Evolutionary conservation across 805 yeast species (phyloP).

Genomic region (Myxozyma vanderwaltii): DNA sequence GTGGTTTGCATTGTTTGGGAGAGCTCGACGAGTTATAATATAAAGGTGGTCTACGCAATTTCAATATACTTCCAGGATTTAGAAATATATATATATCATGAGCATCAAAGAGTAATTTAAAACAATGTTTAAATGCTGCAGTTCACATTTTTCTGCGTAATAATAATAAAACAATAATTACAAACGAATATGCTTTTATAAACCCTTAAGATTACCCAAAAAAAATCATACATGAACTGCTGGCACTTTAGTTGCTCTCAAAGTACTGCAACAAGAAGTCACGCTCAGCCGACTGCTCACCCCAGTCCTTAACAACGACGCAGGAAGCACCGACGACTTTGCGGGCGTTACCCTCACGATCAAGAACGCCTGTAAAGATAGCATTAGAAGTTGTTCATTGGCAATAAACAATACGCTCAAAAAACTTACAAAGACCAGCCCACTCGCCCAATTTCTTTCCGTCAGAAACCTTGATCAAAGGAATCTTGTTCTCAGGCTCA

Average conservation of each 20-base stretch:
- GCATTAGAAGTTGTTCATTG: neutral
- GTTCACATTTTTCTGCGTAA: neutral
- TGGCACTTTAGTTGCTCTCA: constrained; percentile 44
- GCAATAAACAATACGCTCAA: neutral
- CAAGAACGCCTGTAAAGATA: constrained; percentile 67
- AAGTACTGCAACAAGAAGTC: constrained; percentile 93
- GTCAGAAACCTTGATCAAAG: constrained; percentile 98
- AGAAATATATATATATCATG: neutral
- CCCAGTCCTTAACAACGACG: constrained; percentile 99
- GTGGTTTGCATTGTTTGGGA: neutral
- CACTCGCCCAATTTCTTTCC: constrained; percentile 99
- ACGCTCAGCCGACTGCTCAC: constrained; percentile 98
- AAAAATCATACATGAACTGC: constrained; percentile 4
- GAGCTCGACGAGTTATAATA: neutral
- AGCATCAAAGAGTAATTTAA: neutral
- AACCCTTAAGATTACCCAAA: constrained; percentile 11
- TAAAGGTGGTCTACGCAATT: neutral
- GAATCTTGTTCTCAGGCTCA: constrained; percentile 94
- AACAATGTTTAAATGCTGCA: neutral
- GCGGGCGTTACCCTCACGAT: constrained; percentile 99
- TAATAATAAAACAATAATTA: constrained; percentile 1
- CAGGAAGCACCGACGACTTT: constrained; percentile 99
- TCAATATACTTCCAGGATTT: neutral
- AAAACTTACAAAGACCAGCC: constrained; percentile 81
- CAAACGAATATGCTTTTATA: constrained; percentile 10